Conservation (phyloP, 768 basidiomycete species). For the Roridomyces roridus region DNA sequence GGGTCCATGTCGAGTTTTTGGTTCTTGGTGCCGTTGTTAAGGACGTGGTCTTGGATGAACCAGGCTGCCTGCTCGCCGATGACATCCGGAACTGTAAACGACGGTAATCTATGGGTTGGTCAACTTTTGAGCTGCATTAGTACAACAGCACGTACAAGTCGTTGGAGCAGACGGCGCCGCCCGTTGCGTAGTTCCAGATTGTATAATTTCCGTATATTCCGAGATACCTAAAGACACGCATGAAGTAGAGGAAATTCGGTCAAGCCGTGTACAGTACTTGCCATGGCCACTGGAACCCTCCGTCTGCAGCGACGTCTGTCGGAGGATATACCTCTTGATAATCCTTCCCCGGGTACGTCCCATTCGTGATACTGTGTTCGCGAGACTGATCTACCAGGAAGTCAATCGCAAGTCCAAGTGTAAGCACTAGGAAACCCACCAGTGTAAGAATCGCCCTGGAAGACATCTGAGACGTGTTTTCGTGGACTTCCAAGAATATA, state of each 20-base stretch:
- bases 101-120: constrained; percentile 3
- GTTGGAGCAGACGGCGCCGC: constrained; percentile 31
- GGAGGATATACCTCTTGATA: constrained; percentile 28
- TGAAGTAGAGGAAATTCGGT: not conserved
- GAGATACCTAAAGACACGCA: constrained; percentile 15
- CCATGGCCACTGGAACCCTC: constrained; percentile 31
- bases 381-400: constrained; percentile 30
- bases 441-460: constrained; percentile 22
- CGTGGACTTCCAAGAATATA: no score
- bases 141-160: not conserved
- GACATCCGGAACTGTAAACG: constrained; percentile 18
- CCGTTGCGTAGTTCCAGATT: constrained; percentile 31
- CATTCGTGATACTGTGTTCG: constrained; percentile 28
- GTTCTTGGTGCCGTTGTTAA: constrained; percentile 16
- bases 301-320: constrained; percentile 29
- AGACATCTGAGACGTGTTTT: not conserved
- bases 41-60: constrained; percentile 32
- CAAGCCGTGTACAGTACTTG: constrained; percentile 6
- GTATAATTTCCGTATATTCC: constrained; percentile 30
- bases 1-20: constrained; percentile 31
- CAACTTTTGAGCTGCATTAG: not conserved
- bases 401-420: not conserved
- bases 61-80: constrained; percentile 27
- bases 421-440: constrained; percentile 1
- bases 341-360: constrained; percentile 29